phyloP scores from a whole-genome alignment of 495 filamentous ascomycete genomes.

The Oidiodendron maius region DNA sequence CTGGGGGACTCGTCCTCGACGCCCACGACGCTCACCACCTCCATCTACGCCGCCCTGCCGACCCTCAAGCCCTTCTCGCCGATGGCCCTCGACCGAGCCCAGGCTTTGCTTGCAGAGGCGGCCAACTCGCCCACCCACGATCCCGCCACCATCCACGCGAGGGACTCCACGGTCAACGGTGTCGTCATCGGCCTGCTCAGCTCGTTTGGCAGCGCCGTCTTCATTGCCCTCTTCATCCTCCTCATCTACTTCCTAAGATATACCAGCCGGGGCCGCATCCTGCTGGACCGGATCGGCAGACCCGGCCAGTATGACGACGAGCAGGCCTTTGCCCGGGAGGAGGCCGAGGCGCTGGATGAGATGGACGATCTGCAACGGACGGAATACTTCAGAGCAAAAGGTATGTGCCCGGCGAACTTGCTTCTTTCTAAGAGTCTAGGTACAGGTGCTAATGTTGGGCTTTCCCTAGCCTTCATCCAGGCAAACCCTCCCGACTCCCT shows the following conservation, averaged over 20 bases:
- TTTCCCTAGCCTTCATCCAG: slow-evolving; percentile 73
- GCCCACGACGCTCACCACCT: slow-evolving; percentile 15
- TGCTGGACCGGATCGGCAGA: slow-evolving; percentile 87
- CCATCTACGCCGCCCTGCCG: slow-evolving; percentile 1
- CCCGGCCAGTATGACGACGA: slow-evolving; percentile 98
- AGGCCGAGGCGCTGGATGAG: slow-evolving; percentile 86
- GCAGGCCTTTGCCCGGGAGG: slow-evolving; percentile 83
- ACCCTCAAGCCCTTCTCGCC: neutral
- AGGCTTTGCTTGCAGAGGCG: slow-evolving; percentile 1
- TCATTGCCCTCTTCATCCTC: slow-evolving; percentile 75
- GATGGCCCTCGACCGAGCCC: neutral
- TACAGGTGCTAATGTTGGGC: slow-evolving; percentile 9
- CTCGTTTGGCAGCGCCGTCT: slow-evolving; percentile 86
- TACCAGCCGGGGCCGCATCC: slow-evolving; percentile 81
- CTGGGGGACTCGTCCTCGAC: slow-evolving; percentile 16
- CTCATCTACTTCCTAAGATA: slow-evolving; percentile 93
- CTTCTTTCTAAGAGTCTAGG: too few species aligned
- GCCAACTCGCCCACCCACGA: neutral
- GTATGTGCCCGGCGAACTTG: slow-evolving; percentile 40
- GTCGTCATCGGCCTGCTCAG: slow-evolving; percentile 93
- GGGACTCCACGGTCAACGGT: slow-evolving; percentile 50
- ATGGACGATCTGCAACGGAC: slow-evolving; percentile 92
- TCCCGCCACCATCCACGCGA: neutral
- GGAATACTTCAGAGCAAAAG: slow-evolving; percentile 93
- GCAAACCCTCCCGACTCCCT: slow-evolving; percentile 92